phyloP scores from a whole-genome alignment of 176 grass and related monocot species.

The Microstegium vimineum region DNA sequence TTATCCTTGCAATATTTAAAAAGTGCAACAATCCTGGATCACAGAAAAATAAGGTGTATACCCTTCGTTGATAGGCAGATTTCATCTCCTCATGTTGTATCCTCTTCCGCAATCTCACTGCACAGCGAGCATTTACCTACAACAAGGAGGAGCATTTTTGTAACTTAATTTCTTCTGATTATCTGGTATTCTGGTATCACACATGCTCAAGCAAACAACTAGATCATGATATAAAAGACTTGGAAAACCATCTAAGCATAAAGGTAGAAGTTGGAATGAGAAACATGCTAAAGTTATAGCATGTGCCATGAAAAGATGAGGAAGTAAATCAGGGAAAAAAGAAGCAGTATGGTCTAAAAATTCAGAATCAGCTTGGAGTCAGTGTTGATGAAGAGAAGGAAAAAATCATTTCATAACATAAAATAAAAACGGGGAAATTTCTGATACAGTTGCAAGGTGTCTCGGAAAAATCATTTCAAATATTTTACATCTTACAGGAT shows the following conservation, averaged over 20 bases:
- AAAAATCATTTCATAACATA: not conserved
- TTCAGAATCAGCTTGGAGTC: not conserved
- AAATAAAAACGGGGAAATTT: not conserved
- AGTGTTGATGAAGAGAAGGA: not conserved
- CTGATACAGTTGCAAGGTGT: not conserved
- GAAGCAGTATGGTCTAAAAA: not conserved
- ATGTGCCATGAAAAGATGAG: not conserved
- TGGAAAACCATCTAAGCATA: not conserved
- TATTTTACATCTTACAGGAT: not conserved
- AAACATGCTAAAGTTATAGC: not conserved
- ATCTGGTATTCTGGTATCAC: constrained; percentile 10
- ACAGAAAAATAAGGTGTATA: constrained; percentile 38
- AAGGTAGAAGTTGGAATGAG: not conserved
- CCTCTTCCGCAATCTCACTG: constrained; percentile 61
- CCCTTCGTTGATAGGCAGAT: constrained; percentile 73
- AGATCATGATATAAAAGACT: not conserved
- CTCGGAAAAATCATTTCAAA: not conserved
- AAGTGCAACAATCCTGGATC: constrained; percentile 19
- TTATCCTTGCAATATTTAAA: constrained; percentile 3
- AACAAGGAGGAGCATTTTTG: constrained; percentile 12
- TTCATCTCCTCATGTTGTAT: constrained; percentile 75
- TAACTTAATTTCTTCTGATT: not conserved
- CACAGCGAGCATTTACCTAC: constrained; percentile 66
- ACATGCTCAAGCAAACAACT: constrained; percentile 7
- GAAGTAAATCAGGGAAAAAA: not conserved